phyloP scores from a whole-genome alignment of 352 stramenopile species.

The Pythium diclinum region DNA sequence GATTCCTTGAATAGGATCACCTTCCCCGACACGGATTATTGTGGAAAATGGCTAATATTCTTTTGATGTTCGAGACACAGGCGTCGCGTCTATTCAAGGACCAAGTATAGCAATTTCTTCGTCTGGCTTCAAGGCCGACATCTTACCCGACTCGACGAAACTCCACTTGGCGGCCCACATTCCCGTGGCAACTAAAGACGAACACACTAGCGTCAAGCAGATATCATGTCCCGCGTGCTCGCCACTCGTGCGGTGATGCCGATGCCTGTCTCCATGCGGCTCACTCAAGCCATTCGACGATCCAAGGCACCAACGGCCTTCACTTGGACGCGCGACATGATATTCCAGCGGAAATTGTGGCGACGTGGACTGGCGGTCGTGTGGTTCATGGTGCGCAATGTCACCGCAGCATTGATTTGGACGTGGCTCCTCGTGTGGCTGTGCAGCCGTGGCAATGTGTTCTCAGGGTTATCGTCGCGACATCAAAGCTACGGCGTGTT shows the following conservation, averaged over 20 bases:
- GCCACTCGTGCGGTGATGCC: background rate
- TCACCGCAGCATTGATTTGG: background rate
- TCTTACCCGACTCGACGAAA: background rate
- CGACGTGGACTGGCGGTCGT: background rate
- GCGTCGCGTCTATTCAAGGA: background rate
- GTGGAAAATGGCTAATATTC: background rate
- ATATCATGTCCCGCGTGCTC: background rate
- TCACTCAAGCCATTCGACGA: background rate
- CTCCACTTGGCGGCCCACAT: background rate
- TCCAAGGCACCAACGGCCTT: background rate
- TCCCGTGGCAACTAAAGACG: background rate
- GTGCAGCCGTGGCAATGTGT: conserved; percentile 31
- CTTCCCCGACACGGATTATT: no score
- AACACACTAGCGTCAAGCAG: background rate
- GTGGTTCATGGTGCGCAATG: conserved; percentile 1
- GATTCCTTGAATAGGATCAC: no score
- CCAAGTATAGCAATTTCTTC: background rate
- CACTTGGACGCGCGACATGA: background rate
- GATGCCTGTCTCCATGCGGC: background rate
- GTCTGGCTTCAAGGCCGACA: no score
- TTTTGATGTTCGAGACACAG: background rate
- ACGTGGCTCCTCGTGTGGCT: conserved; percentile 10
- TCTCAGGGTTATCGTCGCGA: conserved; percentile 12
- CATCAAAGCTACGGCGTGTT: conserved; percentile 26
- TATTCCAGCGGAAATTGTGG: background rate